Evolutionary conservation across 1,139 yeast genomes (phyloP), one percentile per base, ranked within the genome.

Genomic region (Meyerozyma athensensis): DNA sequence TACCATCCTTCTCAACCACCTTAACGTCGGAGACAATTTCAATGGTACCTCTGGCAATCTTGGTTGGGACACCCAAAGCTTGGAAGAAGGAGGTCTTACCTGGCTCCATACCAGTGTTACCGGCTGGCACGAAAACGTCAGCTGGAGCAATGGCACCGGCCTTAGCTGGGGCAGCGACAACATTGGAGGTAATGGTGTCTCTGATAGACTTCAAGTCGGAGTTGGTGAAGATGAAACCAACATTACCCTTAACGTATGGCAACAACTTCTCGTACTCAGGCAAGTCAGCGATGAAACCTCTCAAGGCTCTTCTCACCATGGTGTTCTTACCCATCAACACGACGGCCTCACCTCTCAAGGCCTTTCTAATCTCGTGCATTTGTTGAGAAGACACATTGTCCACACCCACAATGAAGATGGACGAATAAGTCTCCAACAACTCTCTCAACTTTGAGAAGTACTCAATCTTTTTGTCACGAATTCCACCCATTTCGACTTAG

Each of bases 31-130:
- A 75, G 72, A 87, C 90, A 75, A 92, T 92, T 79, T 92, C 99
- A 84, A 92, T 92, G 75, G 96, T 87, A 92, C 99, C 99, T 86
- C 99, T 90, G 75, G 96, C 94, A 89, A 92, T 92, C 94, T 92
- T 92, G 86, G 99, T 92, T 81, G 98, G 98, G 65, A 92, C 97
- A 86, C 97, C 97, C 65, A 92, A 84, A 68, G 99, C 98, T 83
- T 92, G 99, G 97, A 92, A 92, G 95, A 92, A 92, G 68, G 98
- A 92, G 65, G 99, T 92, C 89, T 92, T 92, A 83, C 97, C 97
- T 73, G 99, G 99, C 79, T 92, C 98, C 96, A 94, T 90, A 85
- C 98, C 97, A 60, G 99, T 92, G 96, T 92, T 94, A 75, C 96
- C 95, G 60, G 97, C 97, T 70, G 95, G 95, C 59, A 92, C 85